Evolutionary conservation across 2,329 filamentous ascomycete genomes (phyloP).

Genomic region (Diaporthe ampelina): DNA sequence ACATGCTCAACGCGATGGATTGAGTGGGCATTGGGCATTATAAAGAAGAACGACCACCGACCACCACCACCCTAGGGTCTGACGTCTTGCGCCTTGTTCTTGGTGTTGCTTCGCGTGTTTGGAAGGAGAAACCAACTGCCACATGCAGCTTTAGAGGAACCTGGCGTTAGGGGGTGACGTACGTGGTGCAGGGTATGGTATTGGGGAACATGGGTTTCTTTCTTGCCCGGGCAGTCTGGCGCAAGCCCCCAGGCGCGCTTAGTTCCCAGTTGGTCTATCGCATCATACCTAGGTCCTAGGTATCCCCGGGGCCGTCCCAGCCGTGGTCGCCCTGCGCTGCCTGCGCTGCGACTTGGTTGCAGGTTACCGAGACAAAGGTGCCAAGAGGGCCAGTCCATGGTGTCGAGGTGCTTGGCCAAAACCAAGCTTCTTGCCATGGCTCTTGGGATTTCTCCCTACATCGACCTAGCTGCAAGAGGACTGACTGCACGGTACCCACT

Average conservation of each 20-base stretch:
- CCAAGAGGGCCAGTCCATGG: conserved; percentile 12
- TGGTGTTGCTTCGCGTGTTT: conserved; percentile 1
- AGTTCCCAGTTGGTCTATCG: conserved; percentile 8
- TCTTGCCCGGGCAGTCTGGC: background rate
- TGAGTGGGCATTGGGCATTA: conserved; percentile 35
- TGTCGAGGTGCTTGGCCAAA: conserved; percentile 25
- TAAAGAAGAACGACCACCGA: conserved; percentile 6
- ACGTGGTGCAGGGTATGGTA: conserved; percentile 22
- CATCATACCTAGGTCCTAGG: too few relatives aligned
- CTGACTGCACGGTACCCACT: background rate
- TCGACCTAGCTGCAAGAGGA: background rate
- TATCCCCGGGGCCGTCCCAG: background rate
- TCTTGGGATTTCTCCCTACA: background rate
- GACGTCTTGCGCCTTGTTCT: conserved; percentile 31
- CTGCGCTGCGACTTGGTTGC: background rate
- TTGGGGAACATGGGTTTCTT: conserved; percentile 3
- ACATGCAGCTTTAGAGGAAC: conserved; percentile 5
- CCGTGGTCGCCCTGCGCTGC: background rate
- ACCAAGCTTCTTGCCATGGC: conserved; percentile 28
- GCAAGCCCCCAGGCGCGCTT: conserved; percentile 10
- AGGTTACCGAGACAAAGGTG: conserved; percentile 7
- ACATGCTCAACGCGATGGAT: background rate
- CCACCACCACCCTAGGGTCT: conserved; percentile 1
- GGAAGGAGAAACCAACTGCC: conserved; percentile 1
- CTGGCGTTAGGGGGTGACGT: conserved; percentile 20